These are phyloP conservation scores for Zasmidium angulare DNA, from an alignment of 2,329 filamentous ascomycete species.

Conservation along the genomic window DNA sequence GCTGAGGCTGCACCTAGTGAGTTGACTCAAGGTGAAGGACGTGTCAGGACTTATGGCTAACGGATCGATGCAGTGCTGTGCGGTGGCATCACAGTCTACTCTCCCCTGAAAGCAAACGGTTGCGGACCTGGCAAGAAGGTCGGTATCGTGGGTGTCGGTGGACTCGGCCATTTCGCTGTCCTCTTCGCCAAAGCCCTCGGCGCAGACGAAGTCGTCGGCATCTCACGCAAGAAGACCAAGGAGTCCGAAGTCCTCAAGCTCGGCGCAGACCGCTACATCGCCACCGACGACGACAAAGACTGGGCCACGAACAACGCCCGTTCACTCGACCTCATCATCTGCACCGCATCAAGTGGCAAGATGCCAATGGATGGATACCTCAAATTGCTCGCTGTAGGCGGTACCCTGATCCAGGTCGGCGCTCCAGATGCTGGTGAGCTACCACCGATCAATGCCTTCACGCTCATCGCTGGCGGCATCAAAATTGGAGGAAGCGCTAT, in stretches of 20 bases:
- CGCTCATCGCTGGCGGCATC: conserved; percentile 57
- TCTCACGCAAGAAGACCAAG: conserved; percentile 62
- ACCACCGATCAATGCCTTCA: conserved; percentile 56
- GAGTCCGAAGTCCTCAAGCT: conserved; percentile 59
- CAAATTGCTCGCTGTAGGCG: conserved; percentile 56
- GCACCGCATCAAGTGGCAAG: conserved; percentile 56
- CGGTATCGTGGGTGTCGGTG: conserved; percentile 66
- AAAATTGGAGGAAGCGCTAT: conserved; percentile 47
- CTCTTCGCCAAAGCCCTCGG: conserved; percentile 70
- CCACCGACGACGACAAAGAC: conserved; percentile 57
- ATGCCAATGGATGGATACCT: conserved; percentile 67
- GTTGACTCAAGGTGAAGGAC: too few species aligned
- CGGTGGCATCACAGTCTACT: conserved; percentile 71
- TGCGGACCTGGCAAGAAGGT: conserved; percentile 69
- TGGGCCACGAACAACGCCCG: conserved; percentile 58
- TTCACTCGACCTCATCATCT: conserved; percentile 59
- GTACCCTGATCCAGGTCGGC: conserved; percentile 65
- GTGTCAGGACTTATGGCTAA: conserved; percentile 38
- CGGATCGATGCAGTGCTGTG: conserved; percentile 51
- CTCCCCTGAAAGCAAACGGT: conserved; percentile 65
- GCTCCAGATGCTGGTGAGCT: conserved; percentile 59
- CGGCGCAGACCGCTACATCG: conserved; percentile 60
- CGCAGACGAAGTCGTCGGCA: conserved; percentile 63
- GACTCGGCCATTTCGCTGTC: conserved; percentile 62
- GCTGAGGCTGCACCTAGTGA: conserved; percentile 56